Base-by-base conservation (phyloP, 495 filamentous ascomycete genomes). In the Podospora pseudocomata region DNA sequence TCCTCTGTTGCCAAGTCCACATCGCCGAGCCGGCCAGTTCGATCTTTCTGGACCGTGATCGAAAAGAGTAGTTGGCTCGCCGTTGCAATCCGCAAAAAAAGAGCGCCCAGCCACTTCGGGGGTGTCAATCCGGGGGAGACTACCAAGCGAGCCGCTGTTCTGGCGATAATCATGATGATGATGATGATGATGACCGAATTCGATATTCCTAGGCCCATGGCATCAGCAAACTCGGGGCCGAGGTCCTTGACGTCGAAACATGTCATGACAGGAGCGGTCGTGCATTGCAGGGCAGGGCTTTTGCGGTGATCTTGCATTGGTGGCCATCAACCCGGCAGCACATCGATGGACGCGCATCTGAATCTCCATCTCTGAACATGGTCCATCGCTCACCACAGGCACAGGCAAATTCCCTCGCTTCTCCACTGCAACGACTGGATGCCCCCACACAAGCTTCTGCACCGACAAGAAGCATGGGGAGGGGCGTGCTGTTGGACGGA, bases 221-320 rank as follows among this genome's bases (percentile, higher is more conserved):
- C 6, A 58, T 6, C 5, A 58, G 15, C 54, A 58, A 58, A 26
- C 23, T 58, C 55, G 55, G 55, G n/a, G 55, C 55, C 55, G 55
- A 58, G 55, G 55, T 26, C 23, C 23, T 49, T 26, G 55, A 58
- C 23, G 19, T 19, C 55, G 55, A 58, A 58, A 58, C 55, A 58
- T 58, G 55, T 28, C 23, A 61, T 32, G 59, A 30, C 30, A 26
- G 59, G 30, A 28, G 59, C 59, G 30, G 59, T 61, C 39, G 64
- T 56, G 65, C 32, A 67, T 67, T 63, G 65, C 68, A 70, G 67
- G 71, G 66, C 64, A 66, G 34, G 65, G 49, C 65, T 62, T 72
- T 68, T 65, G 65, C 68, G 66, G 74, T 70, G 73, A 76, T 76
- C 74, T 73, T 76, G 74, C 74, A 76, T 75, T 13, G 66, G 39